These are phyloP conservation scores for Nicotiana sylvestris DNA, from an alignment of 257 asterid species.

Conservation along the genomic window DNA sequence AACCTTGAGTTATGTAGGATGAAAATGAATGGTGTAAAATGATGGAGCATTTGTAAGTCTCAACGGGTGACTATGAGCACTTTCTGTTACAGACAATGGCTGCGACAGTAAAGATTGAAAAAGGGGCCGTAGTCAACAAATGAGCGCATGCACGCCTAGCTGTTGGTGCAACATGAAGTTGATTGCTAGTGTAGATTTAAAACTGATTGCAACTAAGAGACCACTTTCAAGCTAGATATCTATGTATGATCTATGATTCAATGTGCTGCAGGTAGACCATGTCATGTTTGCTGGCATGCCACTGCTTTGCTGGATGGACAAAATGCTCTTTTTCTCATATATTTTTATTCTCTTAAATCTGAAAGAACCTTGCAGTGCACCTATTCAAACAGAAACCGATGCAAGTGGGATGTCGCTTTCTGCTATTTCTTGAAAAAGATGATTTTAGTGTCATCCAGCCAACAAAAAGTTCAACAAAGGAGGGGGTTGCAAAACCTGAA, in stretches of 20 bases:
- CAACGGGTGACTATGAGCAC: not conserved
- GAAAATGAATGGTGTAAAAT: not conserved
- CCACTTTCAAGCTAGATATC: not conserved
- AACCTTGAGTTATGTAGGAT: not conserved
- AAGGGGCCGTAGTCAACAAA: not conserved
- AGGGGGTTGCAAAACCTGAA: not conserved
- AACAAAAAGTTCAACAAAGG: not conserved
- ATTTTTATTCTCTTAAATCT: not conserved
- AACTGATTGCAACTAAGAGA: not conserved
- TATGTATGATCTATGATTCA: not conserved
- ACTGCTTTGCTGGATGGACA: not conserved
- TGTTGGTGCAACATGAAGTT: too few species aligned
- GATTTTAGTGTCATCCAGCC: not conserved
- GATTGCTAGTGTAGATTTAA: not conserved
- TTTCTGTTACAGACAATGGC: not conserved
- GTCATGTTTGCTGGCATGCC: not conserved
- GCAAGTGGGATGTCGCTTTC: not conserved
- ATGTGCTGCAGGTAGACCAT: not conserved
- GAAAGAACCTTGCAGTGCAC: not conserved
- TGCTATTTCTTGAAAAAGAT: not conserved
- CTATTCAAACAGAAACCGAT: not conserved
- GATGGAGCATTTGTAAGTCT: not conserved
- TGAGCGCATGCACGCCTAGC: not conserved
- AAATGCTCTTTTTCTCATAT: not conserved
- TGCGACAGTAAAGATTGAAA: not conserved